Conservation (phyloP, 2,329 filamentous ascomycete species). For the Lecanicillium sp. region DNA sequence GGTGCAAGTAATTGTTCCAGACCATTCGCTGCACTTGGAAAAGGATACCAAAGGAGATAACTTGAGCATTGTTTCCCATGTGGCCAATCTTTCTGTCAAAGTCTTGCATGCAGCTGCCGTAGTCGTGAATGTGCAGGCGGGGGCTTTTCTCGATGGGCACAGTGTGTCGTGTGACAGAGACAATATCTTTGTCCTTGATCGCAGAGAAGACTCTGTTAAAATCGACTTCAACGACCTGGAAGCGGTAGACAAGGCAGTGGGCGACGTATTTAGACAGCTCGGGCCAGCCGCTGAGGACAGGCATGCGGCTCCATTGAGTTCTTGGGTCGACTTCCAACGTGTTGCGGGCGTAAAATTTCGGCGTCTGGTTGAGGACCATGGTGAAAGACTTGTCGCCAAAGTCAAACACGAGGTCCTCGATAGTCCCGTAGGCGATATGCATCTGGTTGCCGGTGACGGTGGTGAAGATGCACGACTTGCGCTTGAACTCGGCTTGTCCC, state of each 20-base stretch:
- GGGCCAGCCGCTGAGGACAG: constrained; percentile 20
- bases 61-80: constrained; percentile 14
- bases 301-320: constrained; percentile 24
- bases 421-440: constrained; percentile 44
- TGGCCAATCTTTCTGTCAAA: constrained; percentile 29
- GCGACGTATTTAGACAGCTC: constrained; percentile 30
- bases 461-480: constrained; percentile 35
- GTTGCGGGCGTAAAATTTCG: constrained; percentile 39
- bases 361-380: constrained; percentile 46
- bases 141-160: constrained; percentile 17
- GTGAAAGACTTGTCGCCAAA: constrained; percentile 34
- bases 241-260: constrained; percentile 40
- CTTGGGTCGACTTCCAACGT: constrained; percentile 5
- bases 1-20: constrained; percentile 56
- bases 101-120: constrained; percentile 20
- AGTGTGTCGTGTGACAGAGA: constrained; percentile 21
- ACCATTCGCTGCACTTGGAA: constrained; percentile 61
- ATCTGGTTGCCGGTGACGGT: constrained; percentile 27
- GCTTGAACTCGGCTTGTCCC: constrained; percentile 37
- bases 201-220: constrained; percentile 22
- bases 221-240: constrained; percentile 23
- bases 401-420: constrained; percentile 39
- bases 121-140: constrained; percentile 15
- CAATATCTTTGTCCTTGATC: constrained; percentile 17
- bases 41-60: constrained; percentile 46